These are phyloP conservation scores for Exophiala bonariae DNA, from an alignment of 2,329 filamentous ascomycete genomes.

Conservation along the genomic window DNA sequence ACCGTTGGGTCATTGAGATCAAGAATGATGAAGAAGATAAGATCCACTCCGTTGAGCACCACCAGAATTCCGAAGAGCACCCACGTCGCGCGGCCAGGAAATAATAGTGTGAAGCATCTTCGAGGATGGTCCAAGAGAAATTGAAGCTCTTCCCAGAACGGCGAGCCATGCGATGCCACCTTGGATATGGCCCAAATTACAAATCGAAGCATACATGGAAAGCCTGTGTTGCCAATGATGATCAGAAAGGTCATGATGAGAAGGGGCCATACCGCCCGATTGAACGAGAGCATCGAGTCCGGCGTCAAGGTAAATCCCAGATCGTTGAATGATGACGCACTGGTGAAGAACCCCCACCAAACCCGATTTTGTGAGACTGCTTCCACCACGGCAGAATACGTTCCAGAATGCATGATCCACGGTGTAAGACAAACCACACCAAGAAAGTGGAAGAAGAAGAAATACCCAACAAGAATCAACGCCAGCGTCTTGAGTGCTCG, in stretches of 20 bases:
- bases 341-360: constrained; percentile 92
- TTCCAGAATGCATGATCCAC: constrained; percentile 69
- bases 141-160: constrained; percentile 82
- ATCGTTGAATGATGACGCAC: constrained; percentile 89
- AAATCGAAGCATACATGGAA: constrained; percentile 66
- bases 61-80: constrained; percentile 89
- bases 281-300: constrained; percentile 74
- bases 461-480: constrained; percentile 75
- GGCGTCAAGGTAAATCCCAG: constrained; percentile 90
- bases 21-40: constrained; percentile 88
- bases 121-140: constrained; percentile 94
- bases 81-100: constrained; percentile 89
- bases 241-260: constrained; percentile 42
- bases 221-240: constrained; percentile 44
- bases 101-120: constrained; percentile 92
- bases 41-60: constrained; percentile 76
- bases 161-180: constrained; percentile 63
- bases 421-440: constrained; percentile 72
- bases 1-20: constrained; percentile 78
- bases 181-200: constrained; percentile 82
- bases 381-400: constrained; percentile 67
- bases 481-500: constrained; percentile 84
- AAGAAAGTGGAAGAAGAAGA: constrained; percentile 77
- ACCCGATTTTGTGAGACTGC: constrained; percentile 61
- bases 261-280: constrained; percentile 43